A percentile compares a stretch with the other conserved stretches of the same genome.
Evolutionary conservation across 1,284 basidiomycete species (phyloP).

Genomic region (Rugosomyces carneus): DNA sequence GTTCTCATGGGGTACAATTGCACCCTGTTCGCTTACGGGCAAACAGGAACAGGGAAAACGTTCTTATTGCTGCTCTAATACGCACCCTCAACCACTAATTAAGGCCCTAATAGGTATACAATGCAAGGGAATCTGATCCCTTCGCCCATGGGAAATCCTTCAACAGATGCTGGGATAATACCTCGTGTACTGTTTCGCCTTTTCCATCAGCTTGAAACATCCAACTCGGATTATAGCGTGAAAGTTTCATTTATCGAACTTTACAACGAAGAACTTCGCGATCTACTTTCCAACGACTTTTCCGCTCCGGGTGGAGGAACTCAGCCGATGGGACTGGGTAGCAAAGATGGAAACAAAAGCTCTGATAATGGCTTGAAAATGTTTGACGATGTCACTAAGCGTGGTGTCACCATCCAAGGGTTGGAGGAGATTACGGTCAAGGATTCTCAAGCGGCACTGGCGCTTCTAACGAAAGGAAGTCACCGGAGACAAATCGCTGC

Average conservation of each 20-base stretch:
- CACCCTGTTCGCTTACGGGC: constrained; percentile 97
- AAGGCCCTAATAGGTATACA: constrained; percentile 59
- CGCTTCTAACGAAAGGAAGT: constrained; percentile 84
- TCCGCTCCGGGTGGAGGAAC: constrained; percentile 51
- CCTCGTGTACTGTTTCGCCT: constrained; percentile 93
- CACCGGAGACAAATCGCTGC: constrained; percentile 91
- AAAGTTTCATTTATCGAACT: constrained; percentile 94
- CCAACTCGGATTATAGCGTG: constrained; percentile 82
- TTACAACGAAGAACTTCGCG: constrained; percentile 99
- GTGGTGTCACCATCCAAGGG: constrained; percentile 91
- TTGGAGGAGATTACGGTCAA: constrained; percentile 88
- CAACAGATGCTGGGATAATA: constrained; percentile 91
- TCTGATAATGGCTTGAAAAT: constrained; percentile 67
- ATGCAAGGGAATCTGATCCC: constrained; percentile 90
- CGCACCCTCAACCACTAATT: background rate
- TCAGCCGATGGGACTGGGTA: constrained; percentile 67
- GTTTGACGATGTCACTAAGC: constrained; percentile 86
- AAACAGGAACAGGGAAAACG: constrained; percentile 99
- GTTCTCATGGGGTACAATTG: constrained; percentile 96
- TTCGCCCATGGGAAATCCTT: constrained; percentile 84
- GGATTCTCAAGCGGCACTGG: constrained; percentile 80
- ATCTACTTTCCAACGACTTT: constrained; percentile 77
- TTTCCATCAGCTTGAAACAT: constrained; percentile 82
- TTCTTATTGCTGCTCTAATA: constrained; percentile 35
- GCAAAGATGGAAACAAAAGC: constrained; percentile 34